Evolutionary conservation across 192 early-diverging fungal genomes (phyloP).

Genomic region (Coemansia sp.): DNA sequence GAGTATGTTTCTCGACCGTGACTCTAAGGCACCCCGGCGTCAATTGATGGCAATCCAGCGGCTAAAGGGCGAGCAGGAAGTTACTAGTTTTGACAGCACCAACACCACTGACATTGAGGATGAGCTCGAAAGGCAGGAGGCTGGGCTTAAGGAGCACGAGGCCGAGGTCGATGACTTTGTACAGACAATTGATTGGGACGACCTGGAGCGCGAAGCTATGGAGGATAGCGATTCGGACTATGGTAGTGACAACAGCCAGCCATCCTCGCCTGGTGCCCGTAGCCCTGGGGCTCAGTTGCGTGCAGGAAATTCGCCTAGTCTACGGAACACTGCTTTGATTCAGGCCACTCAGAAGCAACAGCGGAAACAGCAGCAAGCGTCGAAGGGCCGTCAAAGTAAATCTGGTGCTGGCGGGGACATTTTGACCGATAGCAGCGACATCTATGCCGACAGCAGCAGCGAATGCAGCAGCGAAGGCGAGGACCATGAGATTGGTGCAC

Average conservation of each 20-base stretch:
- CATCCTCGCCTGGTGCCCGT: constrained; percentile 6
- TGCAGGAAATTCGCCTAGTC: constrained; percentile 4
- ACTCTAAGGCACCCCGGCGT: constrained; percentile 13
- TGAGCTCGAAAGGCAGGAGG: constrained; percentile 53
- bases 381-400: constrained; percentile 4
- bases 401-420: constrained; percentile 11
- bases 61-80: constrained; percentile 19
- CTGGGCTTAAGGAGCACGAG: constrained; percentile 51
- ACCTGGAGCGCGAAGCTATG: constrained; percentile 57
- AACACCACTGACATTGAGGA: constrained; percentile 53
- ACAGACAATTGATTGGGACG: constrained; percentile 56
- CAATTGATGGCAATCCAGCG: constrained; percentile 16
- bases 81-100: constrained; percentile 36
- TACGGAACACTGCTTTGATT: constrained; percentile 22
- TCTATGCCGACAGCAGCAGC: constrained; percentile 21
- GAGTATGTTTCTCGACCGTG: not conserved
- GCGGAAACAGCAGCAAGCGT: constrained; percentile 6
- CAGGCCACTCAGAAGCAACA: constrained; percentile 26
- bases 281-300: constrained; percentile 12
- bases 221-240: constrained; percentile 48
- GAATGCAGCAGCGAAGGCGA: constrained; percentile 30
- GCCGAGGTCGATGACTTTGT: constrained; percentile 57
- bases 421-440: constrained; percentile 29
- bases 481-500: constrained; percentile 10
- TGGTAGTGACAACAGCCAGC: not conserved